Evolutionary conservation across 306 rosid genomes (phyloP), one percentile per base, ranked within the genome.

Genomic region (Pachyrhizus erosus): DNA sequence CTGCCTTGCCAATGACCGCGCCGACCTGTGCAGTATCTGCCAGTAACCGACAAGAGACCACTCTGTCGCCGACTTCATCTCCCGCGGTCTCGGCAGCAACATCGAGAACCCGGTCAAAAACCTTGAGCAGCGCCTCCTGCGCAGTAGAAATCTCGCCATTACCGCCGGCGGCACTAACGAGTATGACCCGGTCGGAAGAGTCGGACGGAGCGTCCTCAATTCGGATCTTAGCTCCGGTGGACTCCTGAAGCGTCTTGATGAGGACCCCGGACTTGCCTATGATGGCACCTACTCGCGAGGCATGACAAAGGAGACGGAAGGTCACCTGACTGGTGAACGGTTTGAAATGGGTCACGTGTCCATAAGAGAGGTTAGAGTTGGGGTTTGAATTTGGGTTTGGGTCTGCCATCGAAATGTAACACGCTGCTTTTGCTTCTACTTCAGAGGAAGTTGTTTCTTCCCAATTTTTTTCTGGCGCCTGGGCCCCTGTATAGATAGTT

Each of bases 271-370:
- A 86, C 85, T 92, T 93, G 1, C 99, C 99, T 68, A 96, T 96
- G 64, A 96, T 76, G 23, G 96, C 96, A 14, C 99, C 99, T 4
- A 93, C 85, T 52, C 99, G 90, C 0, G 99, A 96, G 3, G 93
- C 91, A 85, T 96, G 99, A 86, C 99, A 96, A 84, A 96, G 97
- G 37, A 96, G 83, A 52, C 99, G 98, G 85, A 96, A 93, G 2
- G 94, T 84, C 0, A 85, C 88, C 57, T 93, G 93, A 45, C 89
- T 26, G 87, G 0, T 83, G 70, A 1, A 15, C 88, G 24, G 7
- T 24, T 69, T 91, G 77, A 80, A 76, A 72, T 89, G 92, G 62
- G 85, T 93, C 17, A 85, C 46, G 33, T 88, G 49, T 27, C 80
- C 94, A 34, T 87, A 40, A 2, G 70, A 62, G 80, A 4, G 39